Evolutionary conservation across 768 basidiomycete species (phyloP).

Genomic region (Kwoniella sp.): DNA sequence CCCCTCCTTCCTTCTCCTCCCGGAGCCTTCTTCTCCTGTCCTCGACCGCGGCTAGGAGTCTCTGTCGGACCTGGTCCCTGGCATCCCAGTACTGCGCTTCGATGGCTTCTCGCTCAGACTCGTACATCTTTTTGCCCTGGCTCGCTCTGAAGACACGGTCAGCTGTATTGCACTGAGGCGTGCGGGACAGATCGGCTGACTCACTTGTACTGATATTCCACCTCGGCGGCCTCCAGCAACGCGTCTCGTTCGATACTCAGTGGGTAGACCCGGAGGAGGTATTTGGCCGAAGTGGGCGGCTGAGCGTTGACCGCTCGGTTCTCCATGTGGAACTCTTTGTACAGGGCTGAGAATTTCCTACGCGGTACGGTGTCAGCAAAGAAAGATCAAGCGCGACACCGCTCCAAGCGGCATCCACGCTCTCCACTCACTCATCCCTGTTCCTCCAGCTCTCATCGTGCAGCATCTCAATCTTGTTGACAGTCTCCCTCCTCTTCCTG

Average conservation of each 20-base stretch:
- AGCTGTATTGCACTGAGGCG: neutral
- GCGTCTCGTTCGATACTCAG: slow-evolving; percentile 51
- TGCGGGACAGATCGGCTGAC: neutral
- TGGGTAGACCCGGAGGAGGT: slow-evolving; percentile 50
- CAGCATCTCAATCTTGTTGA: slow-evolving; percentile 52
- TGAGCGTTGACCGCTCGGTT: slow-evolving; percentile 42
- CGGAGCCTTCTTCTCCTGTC: slow-evolving; percentile 51
- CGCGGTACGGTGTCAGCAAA: neutral
- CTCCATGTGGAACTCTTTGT: slow-evolving; percentile 46
- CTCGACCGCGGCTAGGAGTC: slow-evolving; percentile 51
- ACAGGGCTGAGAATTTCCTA: slow-evolving; percentile 48
- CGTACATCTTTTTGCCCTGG: slow-evolving; percentile 49
- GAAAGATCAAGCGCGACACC: neutral
- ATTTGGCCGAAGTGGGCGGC: slow-evolving; percentile 43
- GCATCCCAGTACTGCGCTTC: slow-evolving; percentile 53
- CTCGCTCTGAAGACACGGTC: slow-evolving; percentile 18
- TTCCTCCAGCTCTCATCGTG: slow-evolving; percentile 51
- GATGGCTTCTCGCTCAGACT: slow-evolving; percentile 52
- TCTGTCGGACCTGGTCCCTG: slow-evolving; percentile 50
- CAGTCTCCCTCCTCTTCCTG: slow-evolving; percentile 52
- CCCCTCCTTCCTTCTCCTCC: slow-evolving; percentile 54
- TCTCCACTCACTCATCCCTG: slow-evolving; percentile 45
- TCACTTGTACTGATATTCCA: slow-evolving; percentile 51
- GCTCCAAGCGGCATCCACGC: neutral
- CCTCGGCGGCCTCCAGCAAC: slow-evolving; percentile 46